Percentiles rank a stretch among this genome's conserved stretches.
These are phyloP conservation scores for Alternaria novae-zelandiae DNA, from an alignment of 2,329 filamentous ascomycete genomes.

Conservation along the genomic window DNA sequence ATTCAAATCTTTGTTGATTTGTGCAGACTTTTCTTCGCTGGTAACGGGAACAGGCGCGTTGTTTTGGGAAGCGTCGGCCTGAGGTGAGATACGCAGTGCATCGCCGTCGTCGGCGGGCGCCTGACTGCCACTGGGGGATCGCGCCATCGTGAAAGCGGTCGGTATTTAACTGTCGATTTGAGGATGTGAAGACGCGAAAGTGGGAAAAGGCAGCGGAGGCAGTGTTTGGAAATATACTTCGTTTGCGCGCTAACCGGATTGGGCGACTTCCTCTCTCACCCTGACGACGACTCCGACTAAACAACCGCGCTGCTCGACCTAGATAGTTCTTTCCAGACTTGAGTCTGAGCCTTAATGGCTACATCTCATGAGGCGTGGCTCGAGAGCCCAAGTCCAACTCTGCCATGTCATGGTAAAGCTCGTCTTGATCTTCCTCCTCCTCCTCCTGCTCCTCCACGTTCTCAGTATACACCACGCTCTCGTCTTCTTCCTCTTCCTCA, in stretches of 20 bases:
- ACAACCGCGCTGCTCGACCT: neutral
- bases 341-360: neutral
- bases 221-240: neutral
- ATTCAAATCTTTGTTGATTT: no score
- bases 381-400: neutral
- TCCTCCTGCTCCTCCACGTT: neutral
- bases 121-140: neutral
- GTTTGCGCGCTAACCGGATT: neutral
- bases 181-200: neutral
- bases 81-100: no score
- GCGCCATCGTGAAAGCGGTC: neutral
- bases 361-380: neutral
- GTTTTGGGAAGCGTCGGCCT: no score
- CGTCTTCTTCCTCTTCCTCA: neutral
- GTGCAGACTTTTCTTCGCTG: no score
- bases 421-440: neutral
- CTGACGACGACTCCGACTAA: neutral
- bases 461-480: neutral
- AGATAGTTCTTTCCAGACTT: rapidly evolving
- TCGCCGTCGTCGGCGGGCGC: neutral
- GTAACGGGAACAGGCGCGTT: no score
- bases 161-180: neutral
- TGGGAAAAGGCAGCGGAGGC: neutral
- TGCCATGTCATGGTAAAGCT: neutral
- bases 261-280: neutral